Base-by-base conservation (phyloP, 108 stramenopile genomes). In the Cyclotella choctawhatcheeana region DNA sequence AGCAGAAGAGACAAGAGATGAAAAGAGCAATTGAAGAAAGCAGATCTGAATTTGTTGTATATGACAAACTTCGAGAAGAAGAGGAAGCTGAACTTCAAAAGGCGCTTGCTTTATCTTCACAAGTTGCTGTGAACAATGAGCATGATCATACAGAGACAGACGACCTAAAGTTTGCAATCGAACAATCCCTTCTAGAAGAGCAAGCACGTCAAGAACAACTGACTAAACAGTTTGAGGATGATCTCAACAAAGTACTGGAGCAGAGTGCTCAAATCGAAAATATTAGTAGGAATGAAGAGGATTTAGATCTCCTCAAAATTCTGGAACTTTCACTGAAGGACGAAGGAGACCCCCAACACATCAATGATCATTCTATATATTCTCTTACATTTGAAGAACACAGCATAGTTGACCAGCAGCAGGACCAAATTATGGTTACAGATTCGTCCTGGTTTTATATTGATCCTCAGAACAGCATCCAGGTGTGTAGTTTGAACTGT, bases 141-240 rank as follows among this genome's bases (percentile, higher is more conserved):
- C 21, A 29, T 53, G 64, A 37, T 35, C 30, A 58, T 25, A 55
- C 12, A 2, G 64, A 64, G 22, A 44, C 50, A 20, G 55, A 52
- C 17, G 50, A 21, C n/a, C 44, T 67, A n/a, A 52, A 76, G 58
- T 40, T 58, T 6, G 65, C 64, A 29, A 56, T 7, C 13, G 68
- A 72, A 61, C 65, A 79, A 59, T 71, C 71, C 10, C 59, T 76
- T 45, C 18, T 68, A 18, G 74, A 67, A 21, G 74, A 76, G 59
- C 60, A 67, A 54, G 24, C 52, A 20, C 74, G 59, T 26, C 33
- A 25, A 10, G 12, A 60, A 33, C 32, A 29, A 22, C 24, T 25
- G 17, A 40, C 67, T 33, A 58, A 65, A 58, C 44, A 65, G 44
- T 78, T 48, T 53, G 69, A 78, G 45, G 47, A 65, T 1, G 63